Conservation (phyloP, 1,284 basidiomycete species). For the Puccinia coronata region DNA sequence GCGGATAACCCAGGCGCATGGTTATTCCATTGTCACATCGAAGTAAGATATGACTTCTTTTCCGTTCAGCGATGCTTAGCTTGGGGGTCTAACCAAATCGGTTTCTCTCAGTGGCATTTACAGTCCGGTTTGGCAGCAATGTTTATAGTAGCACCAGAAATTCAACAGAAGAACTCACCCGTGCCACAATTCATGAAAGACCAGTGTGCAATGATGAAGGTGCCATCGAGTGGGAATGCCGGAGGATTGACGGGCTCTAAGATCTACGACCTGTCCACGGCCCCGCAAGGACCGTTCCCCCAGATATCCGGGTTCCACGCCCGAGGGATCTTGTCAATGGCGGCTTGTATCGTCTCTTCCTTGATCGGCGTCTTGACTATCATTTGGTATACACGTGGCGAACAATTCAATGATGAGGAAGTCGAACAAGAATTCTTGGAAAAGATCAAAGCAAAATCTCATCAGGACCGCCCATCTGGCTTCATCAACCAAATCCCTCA, state of each 20-base stretch:
- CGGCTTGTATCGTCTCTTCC: conserved; percentile 79
- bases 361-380: conserved; percentile 77
- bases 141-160: conserved; percentile 73
- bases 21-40: conserved; percentile 55
- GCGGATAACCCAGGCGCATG: conserved; percentile 54
- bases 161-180: conserved; percentile 36
- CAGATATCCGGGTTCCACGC: conserved; percentile 34
- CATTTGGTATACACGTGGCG: conserved; percentile 69
- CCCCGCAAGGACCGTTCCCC: conserved; percentile 38
- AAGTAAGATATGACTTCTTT: conserved; percentile 22
- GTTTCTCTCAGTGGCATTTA: conserved; percentile 65
- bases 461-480: background rate
- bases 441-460: conserved; percentile 45
- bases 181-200: conserved; percentile 49
- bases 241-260: conserved; percentile 22
- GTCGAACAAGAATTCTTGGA: conserved; percentile 53
- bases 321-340: conserved; percentile 71
- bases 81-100: no score
- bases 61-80: no score
- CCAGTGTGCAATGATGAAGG: conserved; percentile 21
- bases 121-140: conserved; percentile 72
- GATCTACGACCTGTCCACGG: conserved; percentile 35
- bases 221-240: conserved; percentile 31
- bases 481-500: background rate
- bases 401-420: conserved; percentile 56